Conservation (phyloP, 495 filamentous ascomycete genomes). For the Xylaria intraflava region DNA sequence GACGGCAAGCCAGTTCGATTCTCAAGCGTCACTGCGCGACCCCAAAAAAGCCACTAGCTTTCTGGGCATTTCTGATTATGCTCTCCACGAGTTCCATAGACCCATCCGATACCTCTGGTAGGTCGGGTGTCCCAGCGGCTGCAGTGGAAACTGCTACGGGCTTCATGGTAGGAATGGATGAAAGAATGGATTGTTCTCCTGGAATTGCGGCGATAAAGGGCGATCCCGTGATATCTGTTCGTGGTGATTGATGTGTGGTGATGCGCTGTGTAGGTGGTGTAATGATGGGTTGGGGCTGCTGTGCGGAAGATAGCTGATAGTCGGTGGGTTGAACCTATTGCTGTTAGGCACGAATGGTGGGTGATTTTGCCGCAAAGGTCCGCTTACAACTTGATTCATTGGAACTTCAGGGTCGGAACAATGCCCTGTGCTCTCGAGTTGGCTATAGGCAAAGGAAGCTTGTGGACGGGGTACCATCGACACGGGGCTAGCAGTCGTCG, state of each 20-base stretch:
- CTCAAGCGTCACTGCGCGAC: not conserved
- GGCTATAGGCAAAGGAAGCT: not conserved
- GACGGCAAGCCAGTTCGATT: not conserved
- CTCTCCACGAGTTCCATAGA: slow-evolving; percentile 44
- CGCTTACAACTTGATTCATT: slow-evolving; percentile 30
- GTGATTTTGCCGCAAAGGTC: slow-evolving; percentile 23
- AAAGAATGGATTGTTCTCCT: not conserved
- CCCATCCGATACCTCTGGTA: slow-evolving; percentile 37
- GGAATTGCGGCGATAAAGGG: not conserved
- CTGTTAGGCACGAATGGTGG: slow-evolving; percentile 28
- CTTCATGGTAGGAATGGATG: not conserved
- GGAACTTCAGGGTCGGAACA: slow-evolving; percentile 17
- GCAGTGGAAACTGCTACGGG: slow-evolving; percentile 7
- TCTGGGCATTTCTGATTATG: slow-evolving; percentile 35
- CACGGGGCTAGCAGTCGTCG: not conserved
- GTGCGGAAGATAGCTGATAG: slow-evolving; percentile 11
- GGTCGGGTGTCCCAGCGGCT: slow-evolving; percentile 14
- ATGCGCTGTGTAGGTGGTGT: slow-evolving; percentile 5
- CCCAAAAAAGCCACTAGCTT: slow-evolving; percentile 17
- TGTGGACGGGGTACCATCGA: not conserved
- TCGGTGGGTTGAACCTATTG: slow-evolving; percentile 20
- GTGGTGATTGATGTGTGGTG: not conserved
- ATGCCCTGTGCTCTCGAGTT: slow-evolving; percentile 12
- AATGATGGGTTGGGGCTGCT: slow-evolving; percentile 3
- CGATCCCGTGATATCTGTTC: not conserved